phyloP scores from a whole-genome alignment of 192 early-diverging fungal species.

The Linnemannia zychae region DNA sequence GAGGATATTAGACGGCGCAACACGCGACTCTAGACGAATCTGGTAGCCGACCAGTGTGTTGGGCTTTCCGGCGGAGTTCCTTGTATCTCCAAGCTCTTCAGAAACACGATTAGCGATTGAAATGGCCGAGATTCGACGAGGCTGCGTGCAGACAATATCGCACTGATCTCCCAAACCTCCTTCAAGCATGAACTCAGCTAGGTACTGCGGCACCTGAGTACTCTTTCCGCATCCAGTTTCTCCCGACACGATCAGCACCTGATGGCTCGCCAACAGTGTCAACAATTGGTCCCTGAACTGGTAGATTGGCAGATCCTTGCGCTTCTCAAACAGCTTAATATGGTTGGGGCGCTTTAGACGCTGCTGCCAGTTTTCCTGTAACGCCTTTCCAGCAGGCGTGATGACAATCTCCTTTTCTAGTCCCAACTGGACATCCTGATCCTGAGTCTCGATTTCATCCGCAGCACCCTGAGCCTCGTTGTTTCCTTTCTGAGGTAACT shows the following conservation, averaged over 20 bases:
- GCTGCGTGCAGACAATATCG: slow-evolving; percentile 76
- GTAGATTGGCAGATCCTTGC: slow-evolving; percentile 74
- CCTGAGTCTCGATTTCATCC: slow-evolving; percentile 8
- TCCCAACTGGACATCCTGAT: background rate
- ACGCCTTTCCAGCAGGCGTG: slow-evolving; percentile 21
- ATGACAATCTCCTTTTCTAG: slow-evolving; percentile 19
- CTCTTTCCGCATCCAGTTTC: slow-evolving; percentile 84
- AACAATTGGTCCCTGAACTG: slow-evolving; percentile 70
- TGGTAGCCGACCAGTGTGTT: slow-evolving; percentile 79
- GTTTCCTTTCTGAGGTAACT: slow-evolving; percentile 19
- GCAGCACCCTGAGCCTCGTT: background rate
- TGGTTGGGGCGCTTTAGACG: slow-evolving; percentile 24
- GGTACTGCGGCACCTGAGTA: slow-evolving; percentile 87
- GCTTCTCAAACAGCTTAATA: slow-evolving; percentile 56
- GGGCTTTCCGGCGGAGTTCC: slow-evolving; percentile 61
- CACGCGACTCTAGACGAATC: slow-evolving; percentile 74
- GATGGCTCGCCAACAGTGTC: slow-evolving; percentile 59
- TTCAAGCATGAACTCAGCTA: slow-evolving; percentile 71
- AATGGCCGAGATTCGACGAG: slow-evolving; percentile 84
- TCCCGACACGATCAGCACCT: slow-evolving; percentile 82
- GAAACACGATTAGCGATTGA: slow-evolving; percentile 86
- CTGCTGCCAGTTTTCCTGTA: slow-evolving; percentile 37
- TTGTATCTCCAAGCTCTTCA: slow-evolving; percentile 76
- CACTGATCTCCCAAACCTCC: slow-evolving; percentile 55
- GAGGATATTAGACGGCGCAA: slow-evolving; percentile 68